phyloP scores from a whole-genome alignment of 306 rosid species.

The Cercis canadensis region DNA sequence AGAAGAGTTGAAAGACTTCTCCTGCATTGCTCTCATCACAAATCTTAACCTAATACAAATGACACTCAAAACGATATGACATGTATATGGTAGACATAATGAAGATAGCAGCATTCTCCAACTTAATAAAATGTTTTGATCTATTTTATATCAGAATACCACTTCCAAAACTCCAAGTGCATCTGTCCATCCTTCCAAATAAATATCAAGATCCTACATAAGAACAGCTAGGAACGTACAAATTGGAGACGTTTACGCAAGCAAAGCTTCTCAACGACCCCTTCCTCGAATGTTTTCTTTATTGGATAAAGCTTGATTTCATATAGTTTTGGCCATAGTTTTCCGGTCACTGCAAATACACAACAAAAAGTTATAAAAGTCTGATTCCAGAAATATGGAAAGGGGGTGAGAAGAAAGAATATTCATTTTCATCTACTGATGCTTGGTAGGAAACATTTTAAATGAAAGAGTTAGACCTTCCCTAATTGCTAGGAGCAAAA shows the following conservation, averaged over 20 bases:
- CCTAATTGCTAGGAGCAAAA: not conserved
- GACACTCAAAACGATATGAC: not conserved
- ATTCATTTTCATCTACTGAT: not conserved
- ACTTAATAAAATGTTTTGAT: not conserved
- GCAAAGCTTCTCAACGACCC: constrained; percentile 60
- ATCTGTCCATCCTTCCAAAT: not conserved
- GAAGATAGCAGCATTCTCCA: constrained; percentile 1
- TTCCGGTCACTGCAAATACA: constrained; percentile 82
- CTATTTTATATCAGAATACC: not conserved
- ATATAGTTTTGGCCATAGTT: constrained; percentile 85
- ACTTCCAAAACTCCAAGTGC: not conserved
- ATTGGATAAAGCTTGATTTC: constrained; percentile 67
- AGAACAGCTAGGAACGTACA: constrained; percentile 35
- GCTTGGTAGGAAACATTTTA: not conserved
- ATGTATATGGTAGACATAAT: not conserved
- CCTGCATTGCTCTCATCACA: not conserved
- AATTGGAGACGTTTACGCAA: constrained; percentile 50
- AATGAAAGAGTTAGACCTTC: not conserved
- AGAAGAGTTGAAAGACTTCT: not conserved
- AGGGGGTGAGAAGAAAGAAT: not conserved
- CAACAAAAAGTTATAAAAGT: constrained; percentile 17
- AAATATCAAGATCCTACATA: not conserved
- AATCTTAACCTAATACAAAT: not conserved
- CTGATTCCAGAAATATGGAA: not conserved
- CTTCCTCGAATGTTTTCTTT: constrained; percentile 42